Evolutionary conservation across 805 yeast genomes (phyloP).

Genomic region (Priceomyces melissophilus): DNA sequence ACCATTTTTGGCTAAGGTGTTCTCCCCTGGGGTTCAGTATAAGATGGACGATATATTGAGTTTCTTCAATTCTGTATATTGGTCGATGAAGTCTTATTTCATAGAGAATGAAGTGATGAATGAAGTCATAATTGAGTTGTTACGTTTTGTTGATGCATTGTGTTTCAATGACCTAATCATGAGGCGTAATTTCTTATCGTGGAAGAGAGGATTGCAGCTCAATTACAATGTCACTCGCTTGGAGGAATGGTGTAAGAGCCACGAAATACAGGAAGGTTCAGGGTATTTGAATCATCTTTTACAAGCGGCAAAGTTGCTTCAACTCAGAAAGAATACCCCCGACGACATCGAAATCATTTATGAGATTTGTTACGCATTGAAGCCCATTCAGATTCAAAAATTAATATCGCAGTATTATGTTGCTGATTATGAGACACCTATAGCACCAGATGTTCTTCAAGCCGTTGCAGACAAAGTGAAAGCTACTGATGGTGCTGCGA

Average conservation of each 20-base stretch:
- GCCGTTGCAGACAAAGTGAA: constrained; percentile 79
- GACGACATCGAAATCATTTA: constrained; percentile 89
- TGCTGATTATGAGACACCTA: constrained; percentile 94
- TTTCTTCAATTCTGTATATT: constrained; percentile 83
- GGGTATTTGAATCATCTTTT: constrained; percentile 79
- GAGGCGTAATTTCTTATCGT: constrained; percentile 90
- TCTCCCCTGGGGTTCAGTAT: constrained; percentile 65
- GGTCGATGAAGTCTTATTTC: constrained; percentile 90
- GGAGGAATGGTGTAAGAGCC: constrained; percentile 98
- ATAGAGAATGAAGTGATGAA: constrained; percentile 81
- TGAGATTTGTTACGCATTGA: constrained; percentile 91
- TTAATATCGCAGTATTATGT: constrained; percentile 82
- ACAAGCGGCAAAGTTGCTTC: constrained; percentile 91
- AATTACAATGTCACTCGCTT: constrained; percentile 94
- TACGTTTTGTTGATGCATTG: constrained; percentile 83
- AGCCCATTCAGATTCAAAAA: constrained; percentile 94
- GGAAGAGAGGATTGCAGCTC: constrained; percentile 97
- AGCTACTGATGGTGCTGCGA: constrained; percentile 47
- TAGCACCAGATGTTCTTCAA: constrained; percentile 74
- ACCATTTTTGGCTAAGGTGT: constrained; percentile 80
- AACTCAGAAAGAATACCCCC: constrained; percentile 81
- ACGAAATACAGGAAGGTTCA: constrained; percentile 84
- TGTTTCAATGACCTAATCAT: constrained; percentile 94
- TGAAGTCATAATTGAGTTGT: constrained; percentile 77
- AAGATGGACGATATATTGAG: constrained; percentile 94